Percentiles rank a stretch among this genome's conserved stretches.
Evolutionary conservation across 1,284 basidiomycete species (phyloP).

Genomic region (Heterobasidion annosum): DNA sequence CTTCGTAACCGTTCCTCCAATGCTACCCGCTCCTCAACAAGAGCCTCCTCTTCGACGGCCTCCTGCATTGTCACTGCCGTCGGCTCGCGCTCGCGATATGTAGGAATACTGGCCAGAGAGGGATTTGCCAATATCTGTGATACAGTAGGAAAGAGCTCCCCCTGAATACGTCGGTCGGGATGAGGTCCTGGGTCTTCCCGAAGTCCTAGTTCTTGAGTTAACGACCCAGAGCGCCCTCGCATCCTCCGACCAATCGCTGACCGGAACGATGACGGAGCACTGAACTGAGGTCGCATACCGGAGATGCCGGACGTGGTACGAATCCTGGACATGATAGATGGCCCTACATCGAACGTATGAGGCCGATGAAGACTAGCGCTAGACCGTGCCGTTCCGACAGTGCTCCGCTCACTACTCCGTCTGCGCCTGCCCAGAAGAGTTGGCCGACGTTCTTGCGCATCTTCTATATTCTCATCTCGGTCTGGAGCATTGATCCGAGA

Average conservation of each 20-base stretch:
- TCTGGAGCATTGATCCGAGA: conserved; percentile 35
- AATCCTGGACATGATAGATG: neutral
- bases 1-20: conserved; percentile 41
- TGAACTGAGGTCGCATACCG: conserved; percentile 7
- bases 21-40: conserved; percentile 56
- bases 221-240: conserved; percentile 18
- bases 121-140: neutral
- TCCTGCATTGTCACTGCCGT: conserved; percentile 34
- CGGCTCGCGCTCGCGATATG: neutral
- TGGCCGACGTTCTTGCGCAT: conserved; percentile 20
- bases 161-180: neutral
- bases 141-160: neutral
- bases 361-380: conserved; percentile 4
- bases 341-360: conserved; percentile 12
- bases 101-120: neutral
- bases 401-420: conserved; percentile 4
- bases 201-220: conserved; percentile 23
- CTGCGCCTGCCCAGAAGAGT: conserved; percentile 1
- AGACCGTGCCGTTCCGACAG: neutral
- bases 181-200: neutral
- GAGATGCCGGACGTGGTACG: neutral
- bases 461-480: conserved; percentile 30
- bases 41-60: conserved; percentile 55
- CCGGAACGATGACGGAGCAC: conserved; percentile 18
- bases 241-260: conserved; percentile 24